Base-by-base conservation (phyloP, 1,139 yeast species). In the Taiozyma sp. region DNA sequence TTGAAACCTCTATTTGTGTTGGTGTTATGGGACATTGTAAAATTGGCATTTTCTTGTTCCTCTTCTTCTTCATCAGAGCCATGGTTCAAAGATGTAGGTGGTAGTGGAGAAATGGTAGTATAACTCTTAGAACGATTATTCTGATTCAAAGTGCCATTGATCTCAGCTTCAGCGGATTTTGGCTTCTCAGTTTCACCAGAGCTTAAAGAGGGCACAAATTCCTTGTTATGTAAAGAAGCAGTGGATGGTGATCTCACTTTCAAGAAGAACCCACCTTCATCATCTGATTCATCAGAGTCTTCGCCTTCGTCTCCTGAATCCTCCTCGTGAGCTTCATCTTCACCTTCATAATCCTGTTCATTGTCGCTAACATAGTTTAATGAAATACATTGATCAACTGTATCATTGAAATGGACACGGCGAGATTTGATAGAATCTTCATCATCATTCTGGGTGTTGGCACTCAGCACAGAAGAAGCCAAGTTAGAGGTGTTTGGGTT, bases 311-410 rank as follows among this genome's bases (percentile, higher is more conserved):
- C 56, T n/a, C 61, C 66, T 16, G 60, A 65, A 19, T 54, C 60
- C n/a, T 57, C 68, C 19, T 66, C 69, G 13, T 58, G 65, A 32
- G 64, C 68, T 28, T 61, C 63, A 10, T 53, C 55, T 48, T 62
- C 56, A 44, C 48, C 48, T 1, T 55, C 56, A 14, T 56, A 63
- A 32, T 57, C 61, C 7, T 54, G 65, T 27, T 66, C 68, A n/a
- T 59, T 65, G 32, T 63, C 66, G 23, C 64, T 62, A 19, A 51
- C 51, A 16, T 54, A 57, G 12, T 54, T 66, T 27, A 67, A 69
- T 45, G 96, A 90, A 54, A 87, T 81, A 67, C 98, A 92, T 69
- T 93, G 98, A 65, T 88, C 92, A 29, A 93, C 99, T 53, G 91
- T 82, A 64, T 90, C 96, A 65, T 87, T 92, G 70, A 93, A 93